Percentiles rank a stretch among this genome's conserved stretches.
Evolutionary conservation across 306 rosid species (phyloP).

Genomic region (Quillaja saponaria): DNA sequence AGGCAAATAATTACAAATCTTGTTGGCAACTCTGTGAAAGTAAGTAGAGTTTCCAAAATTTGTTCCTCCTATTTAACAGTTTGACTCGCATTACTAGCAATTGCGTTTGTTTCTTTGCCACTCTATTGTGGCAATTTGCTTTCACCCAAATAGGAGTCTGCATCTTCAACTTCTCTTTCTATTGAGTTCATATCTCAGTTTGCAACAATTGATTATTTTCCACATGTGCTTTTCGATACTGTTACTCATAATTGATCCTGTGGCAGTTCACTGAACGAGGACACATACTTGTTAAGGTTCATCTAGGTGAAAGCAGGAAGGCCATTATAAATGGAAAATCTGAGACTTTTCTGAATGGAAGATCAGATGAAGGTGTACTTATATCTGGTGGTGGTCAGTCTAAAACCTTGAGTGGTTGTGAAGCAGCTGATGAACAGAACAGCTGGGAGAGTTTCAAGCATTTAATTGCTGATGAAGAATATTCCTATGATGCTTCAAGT

Average conservation of each 20-base stretch:
- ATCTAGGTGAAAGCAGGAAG: constrained; percentile 61
- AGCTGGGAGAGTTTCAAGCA: constrained; percentile 80
- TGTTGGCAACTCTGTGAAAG: constrained; percentile 96
- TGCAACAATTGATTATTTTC: constrained; percentile 9
- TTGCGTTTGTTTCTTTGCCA: constrained; percentile 7
- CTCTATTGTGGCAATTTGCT: constrained; percentile 7
- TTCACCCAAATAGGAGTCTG: not conserved
- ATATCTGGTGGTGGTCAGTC: constrained; percentile 49
- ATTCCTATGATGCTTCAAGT: constrained; percentile 47
- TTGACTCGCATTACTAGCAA: not conserved
- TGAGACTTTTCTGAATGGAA: constrained; percentile 55
- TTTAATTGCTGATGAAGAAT: constrained; percentile 64
- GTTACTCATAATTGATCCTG: constrained; percentile 26
- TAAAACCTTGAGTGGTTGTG: constrained; percentile 81
- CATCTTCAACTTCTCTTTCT: not conserved
- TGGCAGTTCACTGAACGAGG: constrained; percentile 95
- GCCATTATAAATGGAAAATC: constrained; percentile 46
- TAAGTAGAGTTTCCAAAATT: constrained; percentile 38
- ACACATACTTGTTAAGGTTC: constrained; percentile 87
- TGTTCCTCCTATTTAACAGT: not conserved
- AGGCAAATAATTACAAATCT: constrained; percentile 94
- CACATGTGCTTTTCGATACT: constrained; percentile 11
- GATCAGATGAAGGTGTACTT: constrained; percentile 49
- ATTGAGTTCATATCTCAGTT: constrained; percentile 12
- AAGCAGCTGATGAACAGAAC: constrained; percentile 88